A percentile compares a stretch with the other conserved stretches of the same genome.
Evolutionary conservation across 768 basidiomycete species (phyloP).

Genomic region (Sporobolomyces pararoseus): DNA sequence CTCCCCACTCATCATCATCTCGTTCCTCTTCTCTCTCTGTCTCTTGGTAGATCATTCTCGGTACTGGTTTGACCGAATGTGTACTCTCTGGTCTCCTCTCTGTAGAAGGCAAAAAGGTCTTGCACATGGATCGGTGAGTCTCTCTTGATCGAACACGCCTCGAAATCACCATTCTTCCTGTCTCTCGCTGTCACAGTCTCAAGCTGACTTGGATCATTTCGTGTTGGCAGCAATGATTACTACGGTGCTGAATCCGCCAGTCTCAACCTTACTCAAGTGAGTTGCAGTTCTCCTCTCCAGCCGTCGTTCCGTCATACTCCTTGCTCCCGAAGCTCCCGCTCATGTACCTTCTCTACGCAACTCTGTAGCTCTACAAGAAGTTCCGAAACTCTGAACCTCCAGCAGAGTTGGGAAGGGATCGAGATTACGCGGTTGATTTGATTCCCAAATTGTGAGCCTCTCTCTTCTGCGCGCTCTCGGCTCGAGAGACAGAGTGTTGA

Average conservation of each 20-base stretch:
- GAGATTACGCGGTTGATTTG: slow-evolving; percentile 96
- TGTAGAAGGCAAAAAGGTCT: slow-evolving; percentile 99
- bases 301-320: no score
- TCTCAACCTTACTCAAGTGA: slow-evolving; percentile 92
- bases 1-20: not conserved
- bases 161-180: no score
- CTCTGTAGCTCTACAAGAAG: slow-evolving; percentile 82
- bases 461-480: no score
- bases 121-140: slow-evolving; percentile 79
- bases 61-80: slow-evolving; percentile 97
- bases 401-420: slow-evolving; percentile 82
- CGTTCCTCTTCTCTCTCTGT: not conserved
- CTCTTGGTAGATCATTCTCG: slow-evolving; percentile 63
- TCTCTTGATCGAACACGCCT: not conserved
- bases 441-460: slow-evolving; percentile 75
- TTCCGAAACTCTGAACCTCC: slow-evolving; percentile 79
- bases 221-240: slow-evolving; percentile 69
- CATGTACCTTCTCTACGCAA: no score
- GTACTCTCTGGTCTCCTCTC: slow-evolving; percentile 95
- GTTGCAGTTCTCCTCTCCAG: slow-evolving; percentile 40
- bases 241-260: slow-evolving; percentile 97
- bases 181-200: not conserved
- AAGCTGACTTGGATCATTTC: not conserved
- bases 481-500: no score
- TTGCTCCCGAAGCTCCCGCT: no score